A percentile compares a stretch with the other conserved stretches of the same genome.
phyloP scores from a whole-genome alignment of 305 asterid species.

The Rubia peregrina region DNA sequence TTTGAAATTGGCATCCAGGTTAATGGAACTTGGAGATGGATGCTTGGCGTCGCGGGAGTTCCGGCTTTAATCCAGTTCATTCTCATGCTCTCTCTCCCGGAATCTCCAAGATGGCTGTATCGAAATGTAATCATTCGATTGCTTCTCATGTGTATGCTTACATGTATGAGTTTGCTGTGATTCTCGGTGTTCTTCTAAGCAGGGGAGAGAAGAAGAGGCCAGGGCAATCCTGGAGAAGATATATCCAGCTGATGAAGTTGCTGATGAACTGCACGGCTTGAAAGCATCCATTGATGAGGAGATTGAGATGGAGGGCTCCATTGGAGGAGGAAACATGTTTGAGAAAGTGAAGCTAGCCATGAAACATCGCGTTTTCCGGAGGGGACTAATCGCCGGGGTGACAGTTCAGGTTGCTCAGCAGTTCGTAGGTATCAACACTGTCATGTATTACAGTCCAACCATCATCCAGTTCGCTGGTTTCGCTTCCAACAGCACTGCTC shows the following conservation, averaged over 20 bases:
- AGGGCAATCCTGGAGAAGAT: slow-evolving; percentile 44
- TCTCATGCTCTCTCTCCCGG: slow-evolving; percentile 59
- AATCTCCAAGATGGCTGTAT: slow-evolving; percentile 77
- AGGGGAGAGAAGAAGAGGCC: slow-evolving; percentile 57
- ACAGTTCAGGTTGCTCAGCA: slow-evolving; percentile 71
- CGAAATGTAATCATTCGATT: slow-evolving; percentile 28
- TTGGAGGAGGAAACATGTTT: slow-evolving; percentile 29
- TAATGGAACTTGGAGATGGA: slow-evolving; percentile 73
- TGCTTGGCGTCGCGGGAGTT: slow-evolving; percentile 61
- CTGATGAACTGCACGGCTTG: slow-evolving; percentile 38
- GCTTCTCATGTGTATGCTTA: background rate
- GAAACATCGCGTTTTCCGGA: slow-evolving; percentile 40
- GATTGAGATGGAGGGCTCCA: slow-evolving; percentile 24
- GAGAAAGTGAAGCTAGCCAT: slow-evolving; percentile 36
- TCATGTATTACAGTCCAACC: slow-evolving; percentile 72
- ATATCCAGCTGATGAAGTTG: slow-evolving; percentile 48
- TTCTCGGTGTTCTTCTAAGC: slow-evolving; percentile 5
- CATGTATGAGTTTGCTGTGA: background rate
- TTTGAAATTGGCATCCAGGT: slow-evolving; percentile 26
- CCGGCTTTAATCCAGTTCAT: slow-evolving; percentile 57
- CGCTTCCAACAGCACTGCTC: slow-evolving; percentile 57
- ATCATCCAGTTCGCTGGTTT: slow-evolving; percentile 69
- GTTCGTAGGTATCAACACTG: slow-evolving; percentile 70
- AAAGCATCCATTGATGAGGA: slow-evolving; percentile 42
- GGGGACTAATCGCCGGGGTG: slow-evolving; percentile 55